phyloP scores from a whole-genome alignment of 108 stramenopile genomes.

The Conticribra guillardii region DNA sequence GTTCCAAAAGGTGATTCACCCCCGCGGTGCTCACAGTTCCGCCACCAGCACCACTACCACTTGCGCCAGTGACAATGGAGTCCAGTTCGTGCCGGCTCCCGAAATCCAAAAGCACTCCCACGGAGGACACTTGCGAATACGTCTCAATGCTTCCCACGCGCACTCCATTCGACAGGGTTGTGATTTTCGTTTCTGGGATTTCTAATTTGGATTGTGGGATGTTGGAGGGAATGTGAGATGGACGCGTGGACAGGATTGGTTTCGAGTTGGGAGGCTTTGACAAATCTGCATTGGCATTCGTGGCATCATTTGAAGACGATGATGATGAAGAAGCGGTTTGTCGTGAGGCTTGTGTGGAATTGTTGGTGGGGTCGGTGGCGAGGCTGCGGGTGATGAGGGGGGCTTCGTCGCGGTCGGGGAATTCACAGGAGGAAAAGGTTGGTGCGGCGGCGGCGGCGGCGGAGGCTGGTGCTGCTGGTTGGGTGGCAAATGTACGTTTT shows the following conservation, averaged over 20 bases:
- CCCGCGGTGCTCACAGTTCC: too few species aligned
- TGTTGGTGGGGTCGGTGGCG: constrained; percentile 20
- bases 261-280: constrained; percentile 12
- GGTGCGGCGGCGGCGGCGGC: background rate
- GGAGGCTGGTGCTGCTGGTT: background rate
- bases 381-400: constrained; percentile 68
- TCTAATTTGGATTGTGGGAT: constrained; percentile 46
- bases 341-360: background rate
- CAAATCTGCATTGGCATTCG: constrained; percentile 3
- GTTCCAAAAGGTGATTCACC: constrained; percentile 89
- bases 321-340: background rate
- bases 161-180: constrained; percentile 84
- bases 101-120: constrained; percentile 77
- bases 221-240: constrained; percentile 66
- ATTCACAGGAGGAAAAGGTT: constrained; percentile 62
- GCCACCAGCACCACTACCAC: too few species aligned
- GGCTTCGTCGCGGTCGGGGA: constrained; percentile 72
- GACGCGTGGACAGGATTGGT: constrained; percentile 49
- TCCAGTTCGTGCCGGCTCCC: constrained; percentile 82
- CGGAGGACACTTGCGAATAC: constrained; percentile 76
- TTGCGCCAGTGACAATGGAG: constrained; percentile 1
- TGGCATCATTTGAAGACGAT: background rate
- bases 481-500: constrained; percentile 9
- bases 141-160: constrained; percentile 90
- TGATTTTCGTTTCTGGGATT: constrained; percentile 72